Conservation (phyloP, 2,329 filamentous ascomycete genomes). For the Aureobasidium sp. region DNA sequence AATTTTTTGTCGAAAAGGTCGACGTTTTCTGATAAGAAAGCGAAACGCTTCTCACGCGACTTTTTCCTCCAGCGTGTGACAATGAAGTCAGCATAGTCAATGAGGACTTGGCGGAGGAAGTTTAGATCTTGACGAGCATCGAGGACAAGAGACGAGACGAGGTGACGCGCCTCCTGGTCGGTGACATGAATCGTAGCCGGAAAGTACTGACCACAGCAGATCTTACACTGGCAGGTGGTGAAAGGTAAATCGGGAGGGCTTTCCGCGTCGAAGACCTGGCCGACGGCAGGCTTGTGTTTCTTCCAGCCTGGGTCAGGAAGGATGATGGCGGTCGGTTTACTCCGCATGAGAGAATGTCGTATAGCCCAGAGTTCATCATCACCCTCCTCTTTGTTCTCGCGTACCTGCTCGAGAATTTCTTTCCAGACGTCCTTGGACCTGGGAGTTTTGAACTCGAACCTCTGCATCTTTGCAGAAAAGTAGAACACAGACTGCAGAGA, state of each 20-base stretch:
- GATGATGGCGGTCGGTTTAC: not conserved
- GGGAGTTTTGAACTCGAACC: not conserved
- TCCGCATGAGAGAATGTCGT: not conserved
- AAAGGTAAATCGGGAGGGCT: not conserved
- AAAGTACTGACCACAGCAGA: slow-evolving; percentile 1
- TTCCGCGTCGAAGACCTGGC: not conserved
- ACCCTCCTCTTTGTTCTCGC: not conserved
- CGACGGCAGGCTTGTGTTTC: not conserved
- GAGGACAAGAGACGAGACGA: not conserved
- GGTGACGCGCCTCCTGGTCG: not conserved
- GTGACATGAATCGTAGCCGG: not conserved
- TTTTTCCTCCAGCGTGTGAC: slow-evolving; percentile 9
- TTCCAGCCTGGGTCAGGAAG: not conserved
- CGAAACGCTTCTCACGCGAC: not conserved
- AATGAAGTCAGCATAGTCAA: slow-evolving; percentile 1
- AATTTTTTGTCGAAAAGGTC: not conserved
- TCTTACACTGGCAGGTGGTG: not conserved
- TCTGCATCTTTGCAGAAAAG: not conserved
- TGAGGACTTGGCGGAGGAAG: not conserved
- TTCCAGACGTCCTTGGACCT: not conserved
- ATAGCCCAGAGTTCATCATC: not conserved
- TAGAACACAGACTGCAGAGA: not conserved
- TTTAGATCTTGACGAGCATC: not conserved
- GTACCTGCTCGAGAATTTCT: not conserved
- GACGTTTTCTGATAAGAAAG: not conserved